These are phyloP conservation scores for Cladophialophora carrionii DNA, from an alignment of 2,329 filamentous ascomycete genomes.

Conservation along the genomic window DNA sequence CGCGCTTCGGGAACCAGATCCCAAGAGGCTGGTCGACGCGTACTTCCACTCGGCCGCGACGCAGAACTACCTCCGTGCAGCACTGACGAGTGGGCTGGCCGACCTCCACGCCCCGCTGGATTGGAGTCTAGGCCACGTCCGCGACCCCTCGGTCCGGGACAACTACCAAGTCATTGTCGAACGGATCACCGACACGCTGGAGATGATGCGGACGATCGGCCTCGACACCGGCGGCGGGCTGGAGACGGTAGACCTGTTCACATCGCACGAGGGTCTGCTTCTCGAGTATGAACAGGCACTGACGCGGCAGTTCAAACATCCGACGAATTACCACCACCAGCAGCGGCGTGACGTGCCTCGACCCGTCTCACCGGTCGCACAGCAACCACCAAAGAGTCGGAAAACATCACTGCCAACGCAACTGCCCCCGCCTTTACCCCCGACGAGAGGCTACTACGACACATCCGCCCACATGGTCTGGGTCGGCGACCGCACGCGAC, in stretches of 20 bases:
- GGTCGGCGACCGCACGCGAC: constrained; percentile 95
- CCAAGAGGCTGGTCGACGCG: constrained; percentile 79
- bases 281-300: constrained; percentile 92
- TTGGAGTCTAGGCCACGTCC: constrained; percentile 92
- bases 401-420: constrained; percentile 40
- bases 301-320: constrained; percentile 73
- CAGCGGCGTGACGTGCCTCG: constrained; percentile 44
- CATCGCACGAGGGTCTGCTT: constrained; percentile 89
- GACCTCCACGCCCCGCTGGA: constrained; percentile 92
- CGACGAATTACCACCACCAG: constrained; percentile 58
- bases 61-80: constrained; percentile 85
- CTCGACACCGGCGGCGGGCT: constrained; percentile 82
- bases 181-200: constrained; percentile 85
- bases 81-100: constrained; percentile 83
- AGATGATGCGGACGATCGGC: constrained; percentile 92
- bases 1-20: constrained; percentile 78
- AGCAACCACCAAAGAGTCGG: constrained; percentile 33
- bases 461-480: constrained; percentile 96
- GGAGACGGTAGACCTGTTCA: constrained; percentile 91
- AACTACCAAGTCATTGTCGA: constrained; percentile 85
- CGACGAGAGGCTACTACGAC: constrained; percentile 76
- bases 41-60: constrained; percentile 97
- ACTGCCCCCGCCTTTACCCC: constrained; percentile 33
- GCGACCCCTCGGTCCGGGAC: constrained; percentile 76
- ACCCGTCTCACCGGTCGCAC: constrained; percentile 33